A percentile compares a stretch with the other conserved stretches of the same genome.
phyloP scores from a whole-genome alignment of 73 alveolate species.

The Tetrahymena thermophila region DNA sequence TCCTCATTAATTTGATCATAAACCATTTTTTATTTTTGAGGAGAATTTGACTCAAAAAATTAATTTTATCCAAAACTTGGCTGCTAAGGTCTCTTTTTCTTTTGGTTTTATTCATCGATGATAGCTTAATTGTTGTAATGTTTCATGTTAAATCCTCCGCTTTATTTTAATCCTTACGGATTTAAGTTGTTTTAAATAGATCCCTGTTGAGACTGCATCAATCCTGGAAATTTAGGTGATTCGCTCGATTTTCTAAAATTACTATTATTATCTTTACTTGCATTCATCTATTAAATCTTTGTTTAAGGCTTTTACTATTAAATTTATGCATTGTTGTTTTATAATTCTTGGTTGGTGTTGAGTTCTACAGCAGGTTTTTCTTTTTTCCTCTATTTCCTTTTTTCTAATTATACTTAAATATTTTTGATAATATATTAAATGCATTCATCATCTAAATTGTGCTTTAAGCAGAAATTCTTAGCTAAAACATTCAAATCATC shows the following conservation, averaged over 20 bases:
- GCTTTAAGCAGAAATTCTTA: background rate
- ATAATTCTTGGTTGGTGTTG: background rate
- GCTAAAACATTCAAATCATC: background rate
- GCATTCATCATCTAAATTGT: background rate
- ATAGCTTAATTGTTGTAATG: background rate
- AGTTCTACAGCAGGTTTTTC: background rate
- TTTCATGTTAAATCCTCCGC: background rate
- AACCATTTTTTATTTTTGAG: background rate
- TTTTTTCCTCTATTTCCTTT: background rate
- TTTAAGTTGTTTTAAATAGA: background rate
- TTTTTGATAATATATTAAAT: background rate
- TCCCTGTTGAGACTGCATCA: background rate
- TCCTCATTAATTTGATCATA: background rate
- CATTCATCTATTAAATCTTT: background rate
- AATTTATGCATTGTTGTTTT: background rate
- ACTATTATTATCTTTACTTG: background rate
- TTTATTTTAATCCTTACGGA: background rate
- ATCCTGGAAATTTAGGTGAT: background rate
- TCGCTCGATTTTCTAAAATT: background rate
- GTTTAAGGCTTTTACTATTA: background rate
- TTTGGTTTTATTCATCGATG: background rate
- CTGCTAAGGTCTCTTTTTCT: background rate
- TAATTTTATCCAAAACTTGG: background rate
- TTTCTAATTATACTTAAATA: background rate
- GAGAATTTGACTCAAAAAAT: background rate